Conservation (phyloP, 139 green algal species). For the Chlamydomonas sp. region DNA sequence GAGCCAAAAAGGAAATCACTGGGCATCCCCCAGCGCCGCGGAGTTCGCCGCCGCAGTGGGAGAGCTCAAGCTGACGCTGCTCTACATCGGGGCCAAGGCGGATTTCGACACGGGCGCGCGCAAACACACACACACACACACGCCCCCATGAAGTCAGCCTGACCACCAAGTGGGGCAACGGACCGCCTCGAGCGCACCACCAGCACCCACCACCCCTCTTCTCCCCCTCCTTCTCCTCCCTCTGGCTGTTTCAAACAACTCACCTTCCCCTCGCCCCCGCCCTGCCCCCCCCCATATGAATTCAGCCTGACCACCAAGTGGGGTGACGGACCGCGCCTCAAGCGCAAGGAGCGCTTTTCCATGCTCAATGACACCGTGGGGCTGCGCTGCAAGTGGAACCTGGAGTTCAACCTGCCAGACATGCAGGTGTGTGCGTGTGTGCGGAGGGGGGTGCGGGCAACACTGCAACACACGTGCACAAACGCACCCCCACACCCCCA, state of each 20-base stretch:
- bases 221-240: too few relatives aligned
- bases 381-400: slow-evolving; percentile 43
- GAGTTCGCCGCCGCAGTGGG: slow-evolving; percentile 32
- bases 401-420: slow-evolving; percentile 46
- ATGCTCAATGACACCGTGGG: slow-evolving; percentile 20
- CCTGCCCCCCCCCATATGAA: too few relatives aligned
- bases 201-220: slow-evolving; percentile 15
- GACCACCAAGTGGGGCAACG: slow-evolving; percentile 38
- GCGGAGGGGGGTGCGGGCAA: too few relatives aligned
- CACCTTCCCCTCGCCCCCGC: not conserved
- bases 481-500: too few relatives aligned
- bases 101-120: slow-evolving; percentile 1
- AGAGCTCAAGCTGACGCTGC: slow-evolving; percentile 37
- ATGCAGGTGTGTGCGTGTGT: slow-evolving; percentile 40
- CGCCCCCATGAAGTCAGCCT: too few relatives aligned
- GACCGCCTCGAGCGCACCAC: slow-evolving; percentile 35
- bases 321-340: slow-evolving; percentile 42
- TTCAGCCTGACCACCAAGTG: slow-evolving; percentile 29
- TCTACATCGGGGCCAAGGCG: slow-evolving; percentile 46
- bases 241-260: too few relatives aligned
- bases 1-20: too few relatives aligned
- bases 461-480: too few relatives aligned
- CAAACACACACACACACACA: too few relatives aligned
- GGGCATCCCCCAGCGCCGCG: slow-evolving; percentile 30
- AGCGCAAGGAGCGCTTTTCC: slow-evolving; percentile 39